Conservation (phyloP, 73 alveolate species). For the Tetrahymena thermophila region DNA sequence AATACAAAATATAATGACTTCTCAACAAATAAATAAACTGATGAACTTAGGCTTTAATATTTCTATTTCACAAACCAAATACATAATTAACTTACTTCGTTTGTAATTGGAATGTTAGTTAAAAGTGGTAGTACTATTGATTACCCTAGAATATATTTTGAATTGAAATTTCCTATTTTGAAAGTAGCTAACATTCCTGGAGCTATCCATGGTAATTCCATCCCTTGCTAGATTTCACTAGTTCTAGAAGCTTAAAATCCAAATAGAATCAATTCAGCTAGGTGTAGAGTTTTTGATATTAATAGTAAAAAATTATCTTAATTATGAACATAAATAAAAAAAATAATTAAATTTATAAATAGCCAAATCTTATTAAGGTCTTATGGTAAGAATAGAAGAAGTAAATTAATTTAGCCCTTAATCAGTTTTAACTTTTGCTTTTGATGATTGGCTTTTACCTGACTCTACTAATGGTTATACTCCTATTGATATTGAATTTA, state of each 20-base stretch:
- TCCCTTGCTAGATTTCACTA: background rate
- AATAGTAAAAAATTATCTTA: background rate
- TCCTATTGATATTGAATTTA: background rate
- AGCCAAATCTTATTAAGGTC: background rate
- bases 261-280: background rate
- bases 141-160: background rate
- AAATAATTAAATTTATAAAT: background rate
- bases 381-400: background rate
- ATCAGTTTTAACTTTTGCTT: background rate
- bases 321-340: background rate
- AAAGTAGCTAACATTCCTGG: background rate
- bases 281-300: background rate
- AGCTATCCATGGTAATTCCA: background rate
- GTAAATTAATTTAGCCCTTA: background rate
- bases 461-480: background rate
- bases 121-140: background rate
- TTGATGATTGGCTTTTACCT: background rate
- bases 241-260: background rate
- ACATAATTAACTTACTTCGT: background rate
- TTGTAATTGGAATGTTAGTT: background rate
- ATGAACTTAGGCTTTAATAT: background rate
- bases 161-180: background rate
- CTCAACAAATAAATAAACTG: background rate
- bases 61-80: background rate
- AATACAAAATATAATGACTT: background rate